Percentiles rank a stretch among this genome's conserved stretches.
Conservation (phyloP, 2,329 filamentous ascomycete genomes). For the Sarocladium kiliense region DNA sequence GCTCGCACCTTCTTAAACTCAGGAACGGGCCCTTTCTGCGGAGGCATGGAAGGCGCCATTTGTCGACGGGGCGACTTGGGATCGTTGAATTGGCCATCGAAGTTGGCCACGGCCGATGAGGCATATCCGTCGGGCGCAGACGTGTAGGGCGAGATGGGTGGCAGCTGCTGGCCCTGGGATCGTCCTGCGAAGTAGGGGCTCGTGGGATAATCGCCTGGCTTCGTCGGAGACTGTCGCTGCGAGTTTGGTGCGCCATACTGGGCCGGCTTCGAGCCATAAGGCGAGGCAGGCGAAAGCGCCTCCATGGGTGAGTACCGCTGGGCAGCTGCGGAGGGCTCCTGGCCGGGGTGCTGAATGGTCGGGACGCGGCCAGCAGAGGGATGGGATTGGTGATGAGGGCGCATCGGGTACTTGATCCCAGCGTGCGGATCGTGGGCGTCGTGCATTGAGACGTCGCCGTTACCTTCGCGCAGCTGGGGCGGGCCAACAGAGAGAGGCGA, state of each 20-base stretch:
- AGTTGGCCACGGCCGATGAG: constrained; percentile 63
- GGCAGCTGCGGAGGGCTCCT: constrained; percentile 69
- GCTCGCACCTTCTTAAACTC: constrained; percentile 78
- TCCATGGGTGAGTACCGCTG: constrained; percentile 98
- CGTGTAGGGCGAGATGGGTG: constrained; percentile 66
- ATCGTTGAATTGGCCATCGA: constrained; percentile 62
- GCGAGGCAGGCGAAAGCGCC: constrained; percentile 71
- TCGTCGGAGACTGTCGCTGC: constrained; percentile 73
- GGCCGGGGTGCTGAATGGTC: constrained; percentile 56
- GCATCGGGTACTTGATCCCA: constrained; percentile 78
- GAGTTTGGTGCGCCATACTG: constrained; percentile 48
- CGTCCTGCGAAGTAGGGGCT: constrained; percentile 53
- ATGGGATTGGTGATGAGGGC: constrained; percentile 73
- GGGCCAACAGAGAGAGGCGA: constrained; percentile 47
- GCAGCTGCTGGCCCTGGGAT: constrained; percentile 58
- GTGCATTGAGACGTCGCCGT: constrained; percentile 79
- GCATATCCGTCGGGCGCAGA: constrained; percentile 67
- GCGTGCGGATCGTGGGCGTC: constrained; percentile 79
- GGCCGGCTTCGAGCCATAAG: constrained; percentile 64
- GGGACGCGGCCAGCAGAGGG: constrained; percentile 45
- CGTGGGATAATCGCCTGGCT: constrained; percentile 51
- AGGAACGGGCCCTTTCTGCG: constrained; percentile 67
- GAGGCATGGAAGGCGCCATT: constrained; percentile 35
- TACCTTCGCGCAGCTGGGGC: constrained; percentile 62
- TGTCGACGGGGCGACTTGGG: constrained; percentile 54